Percentiles rank a stretch among this genome's conserved stretches.
phyloP scores from a whole-genome alignment of 2,329 filamentous ascomycete genomes.

The Keithomyces neogunnii region DNA sequence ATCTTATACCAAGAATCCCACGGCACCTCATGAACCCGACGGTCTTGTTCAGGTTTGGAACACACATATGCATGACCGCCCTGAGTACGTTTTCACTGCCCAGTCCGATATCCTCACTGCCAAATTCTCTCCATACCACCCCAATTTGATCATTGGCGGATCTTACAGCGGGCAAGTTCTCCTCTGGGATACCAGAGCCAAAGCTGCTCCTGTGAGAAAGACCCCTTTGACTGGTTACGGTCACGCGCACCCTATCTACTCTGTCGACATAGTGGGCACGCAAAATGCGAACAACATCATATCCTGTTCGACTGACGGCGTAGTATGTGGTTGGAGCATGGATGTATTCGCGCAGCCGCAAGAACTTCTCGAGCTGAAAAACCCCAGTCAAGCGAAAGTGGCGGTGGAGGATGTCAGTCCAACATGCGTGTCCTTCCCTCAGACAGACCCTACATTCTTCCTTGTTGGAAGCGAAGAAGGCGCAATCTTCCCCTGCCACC shows the following conservation, averaged over 20 bases:
- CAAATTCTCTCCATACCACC: constrained; percentile 98
- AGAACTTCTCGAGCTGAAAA: constrained; percentile 81
- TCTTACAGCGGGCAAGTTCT: constrained; percentile 95
- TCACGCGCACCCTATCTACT: constrained; percentile 95
- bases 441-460: constrained; percentile 95
- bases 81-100: constrained; percentile 94
- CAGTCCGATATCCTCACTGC: constrained; percentile 92
- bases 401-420: constrained; percentile 86
- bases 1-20: constrained; percentile 94
- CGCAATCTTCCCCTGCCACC: constrained; percentile 89
- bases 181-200: constrained; percentile 91
- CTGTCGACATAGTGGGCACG: constrained; percentile 89
- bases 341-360: constrained; percentile 97
- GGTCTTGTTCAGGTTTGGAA: constrained; percentile 97
- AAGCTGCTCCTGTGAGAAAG: constrained; percentile 85
- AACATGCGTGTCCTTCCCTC: constrained; percentile 88
- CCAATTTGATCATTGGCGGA: constrained; percentile 90
- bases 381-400: constrained; percentile 70
- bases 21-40: constrained; percentile 86
- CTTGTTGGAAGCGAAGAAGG: constrained; percentile 95
- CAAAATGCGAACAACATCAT: constrained; percentile 99
- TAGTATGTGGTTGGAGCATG: constrained; percentile 94
- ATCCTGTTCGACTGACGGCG: constrained; percentile 91
- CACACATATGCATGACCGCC: constrained; percentile 83
- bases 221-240: constrained; percentile 91